Evolutionary conservation across 208 protist species (phyloP), one percentile per base, ranked within the genome.

Genomic region (Leishmania aethiopica): DNA sequence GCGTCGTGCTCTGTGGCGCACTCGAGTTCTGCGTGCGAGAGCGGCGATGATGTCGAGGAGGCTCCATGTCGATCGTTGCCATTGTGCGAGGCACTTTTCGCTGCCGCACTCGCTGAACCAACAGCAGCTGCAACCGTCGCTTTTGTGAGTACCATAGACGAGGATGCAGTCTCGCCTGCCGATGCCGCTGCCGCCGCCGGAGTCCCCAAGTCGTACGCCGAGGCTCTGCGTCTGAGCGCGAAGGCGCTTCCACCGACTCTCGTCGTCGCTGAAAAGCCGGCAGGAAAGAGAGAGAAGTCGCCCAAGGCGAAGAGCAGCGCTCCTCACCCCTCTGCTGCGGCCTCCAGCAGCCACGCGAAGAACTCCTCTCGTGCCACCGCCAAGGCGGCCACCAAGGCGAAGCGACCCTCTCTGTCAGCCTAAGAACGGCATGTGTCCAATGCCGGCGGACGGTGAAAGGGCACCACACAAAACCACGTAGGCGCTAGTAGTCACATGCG

Each of bases 141-240:
- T 2, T 22, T 40, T 57, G 1, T 42, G 32, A 7, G 19, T 0
- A 25, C 51, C 15, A n/a, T 42, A 25, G 73, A 77, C 35, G 73
- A 2, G 3, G 73, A 77, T 8, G 3, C n/a, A 1, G 32, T 59
- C 25, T 49, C 57, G 75, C 49, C 2, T 37, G 71, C 66, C 66
- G 35, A 7, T 32, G 2, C 69, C 69, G 5, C 69, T 49, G 69
- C 72, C 15, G 62, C 42, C 32, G 45, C 45, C 47, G 64, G 15
- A 32, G 77, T 51, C 28, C 77, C 77, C 60, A 47, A 57, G 62
- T 73, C 77, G 64, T 80, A 59, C 66, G 77, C n/a, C 1, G 77
- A 72, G 49, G 77, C 47, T 13, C 28, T 60, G 15, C 60, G 35
- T 64, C 32, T 51, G 6, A 35, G 25, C 10, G 22, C 17, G 17